A percentile compares a stretch with the other conserved stretches of the same genome.
Conservation (phyloP, 1,284 basidiomycete species). For the Coniferiporia weirii region DNA sequence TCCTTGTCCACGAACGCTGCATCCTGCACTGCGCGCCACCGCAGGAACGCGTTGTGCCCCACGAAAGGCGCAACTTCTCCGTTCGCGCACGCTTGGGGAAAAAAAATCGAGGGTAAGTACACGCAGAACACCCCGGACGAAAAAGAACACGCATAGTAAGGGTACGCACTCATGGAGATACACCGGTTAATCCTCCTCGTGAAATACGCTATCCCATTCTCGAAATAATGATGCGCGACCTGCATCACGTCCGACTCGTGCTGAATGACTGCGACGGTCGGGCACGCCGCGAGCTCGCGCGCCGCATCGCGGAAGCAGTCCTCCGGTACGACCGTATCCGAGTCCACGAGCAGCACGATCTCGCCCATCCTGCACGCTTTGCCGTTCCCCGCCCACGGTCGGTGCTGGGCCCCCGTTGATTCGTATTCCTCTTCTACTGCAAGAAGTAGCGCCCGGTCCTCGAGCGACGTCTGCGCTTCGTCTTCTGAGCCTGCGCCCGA, state of each 20-base stretch:
- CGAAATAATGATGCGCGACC: constrained; percentile 82
- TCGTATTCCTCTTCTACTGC: constrained; percentile 65
- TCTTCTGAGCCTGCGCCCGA: constrained; percentile 29
- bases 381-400: constrained; percentile 62
- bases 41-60: constrained; percentile 84
- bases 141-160: too few relatives aligned
- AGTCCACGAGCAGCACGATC: constrained; percentile 68
- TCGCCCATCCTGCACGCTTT: constrained; percentile 56
- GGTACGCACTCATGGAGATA: constrained; percentile 50
- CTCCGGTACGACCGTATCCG: constrained; percentile 82
- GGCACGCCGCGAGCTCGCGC: constrained; percentile 69
- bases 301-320: constrained; percentile 85
- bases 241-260: constrained; percentile 86
- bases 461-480: constrained; percentile 33
- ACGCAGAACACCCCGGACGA: too few relatives aligned
- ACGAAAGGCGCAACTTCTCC: constrained; percentile 84
- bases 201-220: constrained; percentile 82
- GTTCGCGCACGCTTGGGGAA: constrained; percentile 50
- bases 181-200: constrained; percentile 73
- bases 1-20: constrained; percentile 64
- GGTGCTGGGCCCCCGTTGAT: constrained; percentile 47
- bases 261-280: constrained; percentile 79
- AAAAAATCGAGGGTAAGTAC: too few relatives aligned
- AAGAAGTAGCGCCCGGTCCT: constrained; percentile 57
- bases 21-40: constrained; percentile 82